These are phyloP conservation scores for Citrus inodora DNA, from an alignment of 345 rosid species.

Conservation along the genomic window DNA sequence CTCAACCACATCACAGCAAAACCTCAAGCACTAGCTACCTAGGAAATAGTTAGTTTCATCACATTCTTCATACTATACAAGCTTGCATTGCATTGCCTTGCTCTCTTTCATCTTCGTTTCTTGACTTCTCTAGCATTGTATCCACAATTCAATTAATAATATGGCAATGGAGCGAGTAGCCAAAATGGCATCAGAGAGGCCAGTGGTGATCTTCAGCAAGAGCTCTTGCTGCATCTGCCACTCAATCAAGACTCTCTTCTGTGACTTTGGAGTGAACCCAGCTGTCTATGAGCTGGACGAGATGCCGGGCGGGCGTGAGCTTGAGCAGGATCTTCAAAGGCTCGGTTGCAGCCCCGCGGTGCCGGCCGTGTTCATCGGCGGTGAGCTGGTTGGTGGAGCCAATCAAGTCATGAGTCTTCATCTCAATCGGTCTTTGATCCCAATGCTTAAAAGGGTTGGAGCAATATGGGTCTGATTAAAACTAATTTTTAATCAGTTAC, in stretches of 20 bases:
- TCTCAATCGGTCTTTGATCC: conserved; percentile 69
- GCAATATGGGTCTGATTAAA: conserved; percentile 78
- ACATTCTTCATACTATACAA: no score
- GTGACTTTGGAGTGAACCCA: conserved; percentile 74
- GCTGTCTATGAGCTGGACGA: conserved; percentile 69
- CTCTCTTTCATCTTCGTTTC: neutral
- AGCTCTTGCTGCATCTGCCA: conserved; percentile 92
- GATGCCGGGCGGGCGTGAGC: conserved; percentile 59
- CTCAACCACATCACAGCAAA: conserved; percentile 14
- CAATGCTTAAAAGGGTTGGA: conserved; percentile 73
- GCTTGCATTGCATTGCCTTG: neutral
- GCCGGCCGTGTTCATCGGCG: conserved; percentile 80
- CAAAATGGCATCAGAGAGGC: conserved; percentile 76
- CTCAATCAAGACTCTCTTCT: conserved; percentile 67
- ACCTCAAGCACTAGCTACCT: neutral
- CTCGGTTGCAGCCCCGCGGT: conserved; percentile 64
- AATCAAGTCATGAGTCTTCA: conserved; percentile 84
- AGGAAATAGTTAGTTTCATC: neutral
- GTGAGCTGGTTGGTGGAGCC: conserved; percentile 81
- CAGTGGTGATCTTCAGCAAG: conserved; percentile 98
- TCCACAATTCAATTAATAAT: neutral
- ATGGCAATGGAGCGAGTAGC: conserved; percentile 56
- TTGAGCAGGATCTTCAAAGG: conserved; percentile 73
- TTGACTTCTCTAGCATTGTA: neutral
- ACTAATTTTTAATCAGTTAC: no score